phyloP scores from a whole-genome alignment of 768 basidiomycete genomes.

The Mycena rosella region DNA sequence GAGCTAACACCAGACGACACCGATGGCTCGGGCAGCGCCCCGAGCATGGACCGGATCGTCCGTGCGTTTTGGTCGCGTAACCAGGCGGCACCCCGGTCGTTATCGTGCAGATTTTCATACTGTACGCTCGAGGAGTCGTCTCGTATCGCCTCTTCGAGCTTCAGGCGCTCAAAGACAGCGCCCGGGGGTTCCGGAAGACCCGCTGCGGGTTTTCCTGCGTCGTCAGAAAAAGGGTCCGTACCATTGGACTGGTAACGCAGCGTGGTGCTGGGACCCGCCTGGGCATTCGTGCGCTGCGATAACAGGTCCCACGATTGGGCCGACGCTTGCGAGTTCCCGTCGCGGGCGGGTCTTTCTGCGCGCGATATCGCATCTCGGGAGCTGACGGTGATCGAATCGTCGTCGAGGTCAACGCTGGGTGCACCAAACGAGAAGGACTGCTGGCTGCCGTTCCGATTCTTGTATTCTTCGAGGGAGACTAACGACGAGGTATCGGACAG shows the following conservation, averaged over 20 bases:
- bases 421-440: constrained; percentile 64
- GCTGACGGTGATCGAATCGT: constrained; percentile 82
- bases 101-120: constrained; percentile 60
- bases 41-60: constrained; percentile 70
- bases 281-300: constrained; percentile 25
- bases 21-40: constrained; percentile 69
- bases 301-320: constrained; percentile 35
- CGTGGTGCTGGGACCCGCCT: constrained; percentile 34
- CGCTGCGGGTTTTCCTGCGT: constrained; percentile 41
- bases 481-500: constrained; percentile 91
- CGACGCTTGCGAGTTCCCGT: constrained; percentile 26
- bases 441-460: constrained; percentile 69
- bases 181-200: constrained; percentile 57
- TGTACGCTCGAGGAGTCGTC: constrained; percentile 58
- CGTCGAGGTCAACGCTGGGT: constrained; percentile 65
- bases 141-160: constrained; percentile 58
- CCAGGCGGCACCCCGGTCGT: constrained; percentile 84
- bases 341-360: constrained; percentile 24
- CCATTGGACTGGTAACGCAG: constrained; percentile 27
- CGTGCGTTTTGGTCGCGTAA: constrained; percentile 84
- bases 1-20: constrained; percentile 64
- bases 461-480: constrained; percentile 81
- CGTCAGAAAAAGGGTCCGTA: constrained; percentile 47
- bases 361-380: constrained; percentile 65
- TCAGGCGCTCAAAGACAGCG: constrained; percentile 69